These are phyloP conservation scores for Calocybe indica DNA, from an alignment of 768 basidiomycete genomes.

Conservation along the genomic window DNA sequence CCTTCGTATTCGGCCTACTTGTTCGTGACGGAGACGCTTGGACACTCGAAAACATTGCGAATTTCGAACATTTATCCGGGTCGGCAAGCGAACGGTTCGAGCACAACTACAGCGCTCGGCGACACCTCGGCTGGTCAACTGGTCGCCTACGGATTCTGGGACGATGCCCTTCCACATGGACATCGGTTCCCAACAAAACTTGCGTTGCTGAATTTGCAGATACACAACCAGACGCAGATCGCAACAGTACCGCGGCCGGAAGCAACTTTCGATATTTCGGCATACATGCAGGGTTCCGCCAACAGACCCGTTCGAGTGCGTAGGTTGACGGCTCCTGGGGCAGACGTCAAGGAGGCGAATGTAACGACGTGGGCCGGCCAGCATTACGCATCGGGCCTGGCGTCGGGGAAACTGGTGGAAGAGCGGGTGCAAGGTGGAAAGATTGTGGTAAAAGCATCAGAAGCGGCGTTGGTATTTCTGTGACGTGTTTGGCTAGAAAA, in stretches of 20 bases:
- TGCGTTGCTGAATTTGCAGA: conserved; percentile 43
- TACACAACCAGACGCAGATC: conserved; percentile 42
- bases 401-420: conserved; percentile 30
- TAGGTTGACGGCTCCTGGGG: conserved; percentile 41
- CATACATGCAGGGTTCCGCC: conserved; percentile 23
- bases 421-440: conserved; percentile 27
- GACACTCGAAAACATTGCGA: conserved; percentile 33
- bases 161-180: conserved; percentile 16
- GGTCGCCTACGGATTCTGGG: conserved; percentile 49
- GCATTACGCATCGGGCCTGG: conserved; percentile 35
- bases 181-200: conserved; percentile 36
- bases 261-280: conserved; percentile 40
- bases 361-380: conserved; percentile 47
- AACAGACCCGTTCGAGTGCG: conserved; percentile 27
- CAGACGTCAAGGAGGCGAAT: conserved; percentile 37
- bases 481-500: conserved; percentile 3
- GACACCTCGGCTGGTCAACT: conserved; percentile 42
- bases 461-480: conserved; percentile 28
- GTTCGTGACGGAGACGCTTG: conserved; percentile 43
- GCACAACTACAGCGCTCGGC: conserved; percentile 44
- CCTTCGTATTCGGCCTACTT: conserved; percentile 49
- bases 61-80: conserved; percentile 48
- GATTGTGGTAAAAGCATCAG: conserved; percentile 30
- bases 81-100: conserved; percentile 44
- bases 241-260: conserved; percentile 28